These are phyloP conservation scores for Blastomyces emzantsi DNA, from an alignment of 2,329 filamentous ascomycete species.

Conservation along the genomic window DNA sequence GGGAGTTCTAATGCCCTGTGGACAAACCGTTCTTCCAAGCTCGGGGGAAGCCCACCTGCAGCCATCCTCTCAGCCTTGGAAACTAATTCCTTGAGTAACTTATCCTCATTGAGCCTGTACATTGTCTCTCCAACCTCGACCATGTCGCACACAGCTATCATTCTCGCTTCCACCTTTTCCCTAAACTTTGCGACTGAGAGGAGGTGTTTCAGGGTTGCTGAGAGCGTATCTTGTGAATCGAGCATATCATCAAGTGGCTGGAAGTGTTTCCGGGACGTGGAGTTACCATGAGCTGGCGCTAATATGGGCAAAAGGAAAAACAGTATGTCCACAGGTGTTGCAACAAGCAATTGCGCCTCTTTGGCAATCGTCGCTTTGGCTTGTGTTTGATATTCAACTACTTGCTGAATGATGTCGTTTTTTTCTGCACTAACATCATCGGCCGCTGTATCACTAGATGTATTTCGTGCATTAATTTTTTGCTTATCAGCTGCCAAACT, in stretches of 20 bases:
- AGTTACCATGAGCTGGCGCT: slow-evolving; percentile 32
- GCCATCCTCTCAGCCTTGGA: slow-evolving; percentile 63
- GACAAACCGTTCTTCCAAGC: slow-evolving; percentile 80
- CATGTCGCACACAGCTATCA: slow-evolving; percentile 66
- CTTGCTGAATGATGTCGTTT: not conserved
- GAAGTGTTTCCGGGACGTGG: slow-evolving; percentile 34
- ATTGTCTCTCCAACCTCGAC: slow-evolving; percentile 77
- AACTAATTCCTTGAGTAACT: slow-evolving; percentile 57
- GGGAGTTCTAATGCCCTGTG: slow-evolving; percentile 66
- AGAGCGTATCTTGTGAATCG: slow-evolving; percentile 36
- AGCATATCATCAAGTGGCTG: slow-evolving; percentile 44
- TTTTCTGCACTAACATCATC: not conserved
- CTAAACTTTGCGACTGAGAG: slow-evolving; percentile 31
- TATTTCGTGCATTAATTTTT: not conserved
- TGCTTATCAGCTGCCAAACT: not conserved
- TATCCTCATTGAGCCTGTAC: slow-evolving; percentile 68
- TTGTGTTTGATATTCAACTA: not conserved
- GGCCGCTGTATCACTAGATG: not conserved
- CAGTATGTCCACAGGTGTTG: slow-evolving; percentile 73
- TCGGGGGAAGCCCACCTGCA: slow-evolving; percentile 58
- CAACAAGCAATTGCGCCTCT: slow-evolving; percentile 66
- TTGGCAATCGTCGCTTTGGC: slow-evolving; percentile 50
- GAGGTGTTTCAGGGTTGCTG: slow-evolving; percentile 34
- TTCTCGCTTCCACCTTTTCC: slow-evolving; percentile 51
- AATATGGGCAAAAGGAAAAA: slow-evolving; percentile 76